Base-by-base conservation (phyloP, 345 rosid genomes). In the Toxicodendron radicans region DNA sequence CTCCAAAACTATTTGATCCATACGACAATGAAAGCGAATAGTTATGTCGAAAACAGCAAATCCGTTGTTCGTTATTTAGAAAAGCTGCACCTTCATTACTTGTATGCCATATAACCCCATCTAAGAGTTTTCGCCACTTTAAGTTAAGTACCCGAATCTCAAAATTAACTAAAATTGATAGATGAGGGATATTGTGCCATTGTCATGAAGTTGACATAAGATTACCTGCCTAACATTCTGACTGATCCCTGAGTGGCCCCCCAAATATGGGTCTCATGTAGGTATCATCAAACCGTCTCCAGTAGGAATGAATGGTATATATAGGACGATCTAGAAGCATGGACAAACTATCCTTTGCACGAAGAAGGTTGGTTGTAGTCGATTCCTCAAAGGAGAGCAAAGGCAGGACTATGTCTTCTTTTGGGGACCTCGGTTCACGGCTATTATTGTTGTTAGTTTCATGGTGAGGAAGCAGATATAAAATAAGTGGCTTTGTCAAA, bases 191-290 rank as follows among this genome's bases (percentile, higher is more conserved):
- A 46, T 27, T 32, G 58, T 30, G 56, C 18, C 65, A 13, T 21
- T 43, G 41, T 48, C 20, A 30, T 41, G 56, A 64, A 72, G 27
- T 17, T 51, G 53, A 18, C 24, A 38, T 14, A 24, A 9, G n/a
- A 52, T 27, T 52, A 14, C 21, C 10, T 54, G 43, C 78, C 81
- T 86, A 86, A 82, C 93, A 87, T 64, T 81, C 83, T 17, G 83
- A 74, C 41, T 7, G 82, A 74, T 35, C 32, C 68, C 67, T 73
- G 58, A 10, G 65, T 60, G 97, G 89, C 66, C 95, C 97, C 20
- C 97, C 97, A 3, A 95, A 95, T 51, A 88, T 57, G 14, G 97
- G 99, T 73, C 97, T 89, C 99, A 95, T 95, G 81, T 91, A 91
- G 18, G 79, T 73, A 70, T 95, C 86, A 5, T 95, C 97, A 0